A percentile compares a stretch with the other conserved stretches of the same genome.
These are phyloP conservation scores for Bryoerythrophyllum caledonicum DNA, from an alignment of 225 moss, liverwort and hornwort genomes.

Conservation along the genomic window DNA sequence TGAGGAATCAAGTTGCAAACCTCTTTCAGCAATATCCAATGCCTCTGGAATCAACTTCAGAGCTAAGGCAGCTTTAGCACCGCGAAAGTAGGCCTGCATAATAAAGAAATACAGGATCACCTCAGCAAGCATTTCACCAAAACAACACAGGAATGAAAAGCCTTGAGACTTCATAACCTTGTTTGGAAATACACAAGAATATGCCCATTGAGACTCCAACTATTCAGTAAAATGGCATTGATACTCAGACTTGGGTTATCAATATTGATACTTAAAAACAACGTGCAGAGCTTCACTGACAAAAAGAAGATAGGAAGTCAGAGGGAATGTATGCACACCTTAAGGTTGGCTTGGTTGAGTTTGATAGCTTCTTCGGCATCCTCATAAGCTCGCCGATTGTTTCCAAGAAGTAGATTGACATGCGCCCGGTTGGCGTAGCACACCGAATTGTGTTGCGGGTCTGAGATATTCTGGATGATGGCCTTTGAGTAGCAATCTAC, in stretches of 20 bases:
- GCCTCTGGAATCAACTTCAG: constrained; percentile 76
- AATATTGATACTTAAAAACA: background rate
- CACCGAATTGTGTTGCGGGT: constrained; percentile 69
- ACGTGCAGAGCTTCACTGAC: background rate
- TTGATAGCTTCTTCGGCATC: constrained; percentile 85
- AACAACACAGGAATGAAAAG: background rate
- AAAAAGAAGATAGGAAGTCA: background rate
- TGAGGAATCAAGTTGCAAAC: constrained; percentile 60
- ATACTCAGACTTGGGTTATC: too few species aligned
- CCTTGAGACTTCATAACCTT: background rate
- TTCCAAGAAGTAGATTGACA: constrained; percentile 82
- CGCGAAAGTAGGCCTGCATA: constrained; percentile 86
- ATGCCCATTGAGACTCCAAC: background rate
- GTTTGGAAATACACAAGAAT: background rate
- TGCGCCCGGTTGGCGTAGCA: constrained; percentile 87
- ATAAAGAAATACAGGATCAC: background rate
- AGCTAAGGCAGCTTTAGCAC: constrained; percentile 84
- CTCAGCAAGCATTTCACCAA: background rate
- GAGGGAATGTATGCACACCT: constrained; percentile 59
- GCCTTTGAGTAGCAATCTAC: constrained; percentile 84
- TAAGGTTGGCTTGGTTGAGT: constrained; percentile 72
- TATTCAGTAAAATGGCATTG: background rate
- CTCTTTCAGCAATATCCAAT: constrained; percentile 50
- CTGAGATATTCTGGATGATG: constrained; percentile 61
- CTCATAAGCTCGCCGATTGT: constrained; percentile 74